phyloP scores from a whole-genome alignment of 495 filamentous ascomycete genomes.

The Penicillium paxilli region DNA sequence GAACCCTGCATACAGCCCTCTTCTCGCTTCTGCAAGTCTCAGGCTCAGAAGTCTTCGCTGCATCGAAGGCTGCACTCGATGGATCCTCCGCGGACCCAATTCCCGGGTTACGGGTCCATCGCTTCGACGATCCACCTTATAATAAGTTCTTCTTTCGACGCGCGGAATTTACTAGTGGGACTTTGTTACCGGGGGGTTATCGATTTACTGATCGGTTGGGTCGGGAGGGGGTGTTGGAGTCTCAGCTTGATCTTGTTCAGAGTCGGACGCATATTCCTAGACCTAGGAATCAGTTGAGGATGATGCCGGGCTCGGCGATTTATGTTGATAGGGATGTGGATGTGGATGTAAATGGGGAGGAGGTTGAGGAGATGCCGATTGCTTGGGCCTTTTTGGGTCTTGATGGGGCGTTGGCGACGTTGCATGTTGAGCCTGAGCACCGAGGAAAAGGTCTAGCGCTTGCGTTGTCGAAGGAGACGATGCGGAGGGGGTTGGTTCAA shows the following conservation, averaged over 20 bases:
- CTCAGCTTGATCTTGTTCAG: conserved; percentile 39
- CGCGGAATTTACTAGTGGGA: conserved; percentile 8
- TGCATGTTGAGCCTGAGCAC: conserved; percentile 52
- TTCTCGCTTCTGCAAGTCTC: conserved; percentile 22
- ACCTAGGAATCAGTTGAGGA: conserved; percentile 26
- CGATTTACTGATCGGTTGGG: conserved; percentile 28
- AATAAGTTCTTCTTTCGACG: conserved; percentile 33
- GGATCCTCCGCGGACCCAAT: conserved; percentile 6
- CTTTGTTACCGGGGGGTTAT: conserved; percentile 30
- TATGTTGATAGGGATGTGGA: conserved; percentile 16
- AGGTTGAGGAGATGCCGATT: conserved; percentile 33
- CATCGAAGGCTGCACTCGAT: neutral
- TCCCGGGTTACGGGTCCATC: conserved; percentile 30
- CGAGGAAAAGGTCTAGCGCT: conserved; percentile 45
- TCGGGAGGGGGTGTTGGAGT: conserved; percentile 17
- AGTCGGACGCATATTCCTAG: conserved; percentile 42
- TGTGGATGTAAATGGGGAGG: neutral
- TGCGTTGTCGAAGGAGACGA: conserved; percentile 35
- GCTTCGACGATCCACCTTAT: conserved; percentile 36
- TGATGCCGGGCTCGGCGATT: conserved; percentile 34
- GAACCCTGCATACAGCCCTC: conserved; percentile 34
- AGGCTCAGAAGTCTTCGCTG: conserved; percentile 9
- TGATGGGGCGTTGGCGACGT: conserved; percentile 47
- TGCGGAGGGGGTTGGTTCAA: conserved; percentile 28
- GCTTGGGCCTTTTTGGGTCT: conserved; percentile 46